These are phyloP conservation scores for Trichosporon asahii DNA, from an alignment of 1,284 basidiomycete species.

Conservation along the genomic window DNA sequence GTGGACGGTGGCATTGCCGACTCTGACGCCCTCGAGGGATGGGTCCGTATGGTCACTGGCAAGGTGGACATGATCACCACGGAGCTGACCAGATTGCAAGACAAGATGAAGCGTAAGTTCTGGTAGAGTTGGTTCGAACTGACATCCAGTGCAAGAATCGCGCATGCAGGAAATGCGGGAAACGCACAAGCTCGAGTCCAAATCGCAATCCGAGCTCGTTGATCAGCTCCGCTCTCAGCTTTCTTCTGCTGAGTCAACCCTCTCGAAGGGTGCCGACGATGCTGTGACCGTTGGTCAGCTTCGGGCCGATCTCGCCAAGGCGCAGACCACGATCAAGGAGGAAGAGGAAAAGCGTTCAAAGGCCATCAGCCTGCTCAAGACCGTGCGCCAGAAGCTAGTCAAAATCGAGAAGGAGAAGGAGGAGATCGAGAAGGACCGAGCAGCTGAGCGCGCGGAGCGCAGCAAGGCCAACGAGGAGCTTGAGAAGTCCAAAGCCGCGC, in stretches of 20 bases:
- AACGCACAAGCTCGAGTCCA: constrained; percentile 70
- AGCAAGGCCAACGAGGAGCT: constrained; percentile 50
- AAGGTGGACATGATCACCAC: constrained; percentile 63
- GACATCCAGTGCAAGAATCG: constrained; percentile 68
- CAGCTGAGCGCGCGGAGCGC: constrained; percentile 64
- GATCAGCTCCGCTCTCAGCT: constrained; percentile 67
- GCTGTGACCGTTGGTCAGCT: constrained; percentile 60
- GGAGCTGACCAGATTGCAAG: constrained; percentile 68
- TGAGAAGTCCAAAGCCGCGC: constrained; percentile 57
- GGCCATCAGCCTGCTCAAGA: constrained; percentile 81
- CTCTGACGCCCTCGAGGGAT: constrained; percentile 65
- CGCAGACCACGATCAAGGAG: constrained; percentile 67
- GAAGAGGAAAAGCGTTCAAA: constrained; percentile 96
- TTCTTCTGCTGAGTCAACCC: constrained; percentile 64
- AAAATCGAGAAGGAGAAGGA: constrained; percentile 90
- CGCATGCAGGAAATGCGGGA: constrained; percentile 78
- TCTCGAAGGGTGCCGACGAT: constrained; percentile 52
- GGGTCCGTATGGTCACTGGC: constrained; percentile 63
- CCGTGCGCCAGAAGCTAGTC: constrained; percentile 84
- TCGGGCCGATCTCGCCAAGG: constrained; percentile 61
- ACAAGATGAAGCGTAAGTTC: constrained; percentile 65
- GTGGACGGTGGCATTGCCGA: constrained; percentile 64
- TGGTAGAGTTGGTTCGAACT: constrained; percentile 10
- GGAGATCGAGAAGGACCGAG: constrained; percentile 60
- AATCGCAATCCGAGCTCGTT: constrained; percentile 70